Conservation (phyloP, 2,329 filamentous ascomycete genomes). For the Seiridium unicorne region DNA sequence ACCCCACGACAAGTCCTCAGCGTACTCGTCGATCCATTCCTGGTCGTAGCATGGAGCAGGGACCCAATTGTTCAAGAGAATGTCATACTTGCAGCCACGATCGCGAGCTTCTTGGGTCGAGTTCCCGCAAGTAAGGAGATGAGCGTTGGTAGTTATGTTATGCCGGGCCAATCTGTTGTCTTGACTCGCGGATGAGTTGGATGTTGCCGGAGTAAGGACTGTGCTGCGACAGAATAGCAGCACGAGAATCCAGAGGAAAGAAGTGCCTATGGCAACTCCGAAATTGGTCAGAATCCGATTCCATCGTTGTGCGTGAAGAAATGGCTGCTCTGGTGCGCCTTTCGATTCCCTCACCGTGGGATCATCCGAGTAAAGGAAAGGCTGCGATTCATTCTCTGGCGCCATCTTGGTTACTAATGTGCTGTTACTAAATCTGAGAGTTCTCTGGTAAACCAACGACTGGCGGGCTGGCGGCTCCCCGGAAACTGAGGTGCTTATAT, state of each 20-base stretch:
- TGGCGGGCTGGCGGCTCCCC: not conserved
- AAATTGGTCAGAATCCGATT: constrained; percentile 8
- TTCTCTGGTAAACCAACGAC: not conserved
- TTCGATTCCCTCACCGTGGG: not conserved
- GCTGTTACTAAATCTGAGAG: not conserved
- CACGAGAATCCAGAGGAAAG: constrained; percentile 18
- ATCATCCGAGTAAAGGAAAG: not conserved
- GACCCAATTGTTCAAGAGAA: constrained; percentile 24
- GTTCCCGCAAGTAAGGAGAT: constrained; percentile 16
- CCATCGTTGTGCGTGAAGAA: not conserved
- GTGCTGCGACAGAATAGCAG: constrained; percentile 12
- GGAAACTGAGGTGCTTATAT: not conserved
- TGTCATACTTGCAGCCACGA: constrained; percentile 20
- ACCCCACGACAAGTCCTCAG: constrained; percentile 21
- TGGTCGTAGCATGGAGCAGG: constrained; percentile 17
- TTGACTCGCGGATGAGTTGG: not conserved
- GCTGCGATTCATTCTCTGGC: not conserved
- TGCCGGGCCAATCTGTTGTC: constrained; percentile 6
- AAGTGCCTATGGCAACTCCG: constrained; percentile 17
- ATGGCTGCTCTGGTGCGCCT: not conserved
- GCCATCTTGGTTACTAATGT: not conserved
- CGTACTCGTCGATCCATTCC: constrained; percentile 22
- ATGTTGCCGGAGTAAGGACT: not conserved
- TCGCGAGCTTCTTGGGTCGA: constrained; percentile 15
- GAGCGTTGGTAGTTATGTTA: constrained; percentile 17